Evolutionary conservation across 2,329 filamentous ascomycete genomes (phyloP).

Genomic region (Colletotrichum shisoi): DNA sequence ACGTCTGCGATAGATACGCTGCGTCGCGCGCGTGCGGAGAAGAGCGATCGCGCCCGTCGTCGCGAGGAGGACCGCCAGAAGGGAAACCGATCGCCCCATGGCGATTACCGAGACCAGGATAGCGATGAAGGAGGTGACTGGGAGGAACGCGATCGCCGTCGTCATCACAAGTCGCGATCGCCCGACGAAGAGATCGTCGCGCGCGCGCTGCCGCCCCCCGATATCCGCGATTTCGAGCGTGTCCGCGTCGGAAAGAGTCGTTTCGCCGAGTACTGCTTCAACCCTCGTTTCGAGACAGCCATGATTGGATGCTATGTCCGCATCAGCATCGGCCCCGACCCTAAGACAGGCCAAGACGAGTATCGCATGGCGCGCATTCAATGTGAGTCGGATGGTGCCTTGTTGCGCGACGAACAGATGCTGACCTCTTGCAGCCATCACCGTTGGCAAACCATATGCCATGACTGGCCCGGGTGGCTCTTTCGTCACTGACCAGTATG

Average conservation of each 20-base stretch:
- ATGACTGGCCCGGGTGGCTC: constrained; percentile 79
- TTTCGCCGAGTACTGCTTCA: constrained; percentile 92
- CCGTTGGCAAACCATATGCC: constrained; percentile 81
- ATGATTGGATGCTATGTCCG: constrained; percentile 87
- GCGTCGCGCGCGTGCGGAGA: constrained; percentile 68
- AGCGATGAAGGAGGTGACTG: constrained; percentile 72
- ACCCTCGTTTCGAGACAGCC: constrained; percentile 83
- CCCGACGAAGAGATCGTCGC: constrained; percentile 72
- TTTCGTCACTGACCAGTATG: constrained; percentile 87
- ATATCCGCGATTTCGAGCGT: constrained; percentile 82
- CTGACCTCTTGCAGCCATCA: constrained; percentile 68
- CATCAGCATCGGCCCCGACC: constrained; percentile 81
- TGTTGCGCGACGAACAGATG: not conserved
- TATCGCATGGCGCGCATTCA: constrained; percentile 93
- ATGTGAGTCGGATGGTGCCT: constrained; percentile 58
- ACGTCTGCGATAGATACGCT: constrained; percentile 76
- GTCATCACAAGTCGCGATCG: constrained; percentile 62
- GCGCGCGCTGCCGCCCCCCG: constrained; percentile 74
- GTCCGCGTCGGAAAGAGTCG: constrained; percentile 83
- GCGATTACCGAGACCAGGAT: constrained; percentile 71
- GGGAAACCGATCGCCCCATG: constrained; percentile 57
- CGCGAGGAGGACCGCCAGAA: constrained; percentile 68
- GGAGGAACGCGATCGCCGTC: constrained; percentile 43
- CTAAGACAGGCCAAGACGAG: constrained; percentile 73
- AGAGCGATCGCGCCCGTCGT: constrained; percentile 69